Base-by-base conservation (phyloP, 2,329 filamentous ascomycete genomes). In the Aspergillus tamarii region DNA sequence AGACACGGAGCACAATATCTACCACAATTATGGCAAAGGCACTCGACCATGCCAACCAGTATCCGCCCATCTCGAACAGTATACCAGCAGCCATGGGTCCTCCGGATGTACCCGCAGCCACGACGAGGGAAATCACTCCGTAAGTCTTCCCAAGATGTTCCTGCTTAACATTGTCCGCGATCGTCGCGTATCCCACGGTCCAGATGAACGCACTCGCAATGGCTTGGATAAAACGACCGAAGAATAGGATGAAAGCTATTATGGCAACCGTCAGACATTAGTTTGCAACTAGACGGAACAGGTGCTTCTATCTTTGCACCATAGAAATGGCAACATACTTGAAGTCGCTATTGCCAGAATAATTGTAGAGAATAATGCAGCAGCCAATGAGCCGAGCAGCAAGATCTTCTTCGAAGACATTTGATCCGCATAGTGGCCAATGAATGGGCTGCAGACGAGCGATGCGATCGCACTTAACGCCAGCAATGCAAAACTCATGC, bases 1-100 rank as follows among this genome's bases (percentile, higher is more conserved):
- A 50, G 26, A 70, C 45, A 12, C 74, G 74, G 45, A 75, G 60
- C 3, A 72, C 26, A 16, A 76, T 72, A 59, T 76, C 73, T 12
- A 74, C 39, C 4, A 69, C 19, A 4, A 76, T 62, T 8, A 77
- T 62, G 0, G 61, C 61, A 21, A 76, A 66, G 0, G 74, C 72
- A 30, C 70, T 71, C 0, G 64, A 65, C 74, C 74, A 77, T 4
- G 74, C 73, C 9, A 64, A 43, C 70, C 71, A 74, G 34, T 77
- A 76, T 7, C 73, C 73, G 1, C 65, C 64, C 4, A 71, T 10
- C 28, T 73, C 66, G 19, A 77, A 70, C 1, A 77, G 43, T 12
- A 71, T 58, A 0, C 74, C 76, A 9, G 72, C 69, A 0, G 72
- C 56, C 32, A 73, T 67, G 1, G 76, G 76, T 1, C 73, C 75